phyloP scores from a whole-genome alignment of 2,329 filamentous ascomycete species.

The Emydomyces testavorans region DNA sequence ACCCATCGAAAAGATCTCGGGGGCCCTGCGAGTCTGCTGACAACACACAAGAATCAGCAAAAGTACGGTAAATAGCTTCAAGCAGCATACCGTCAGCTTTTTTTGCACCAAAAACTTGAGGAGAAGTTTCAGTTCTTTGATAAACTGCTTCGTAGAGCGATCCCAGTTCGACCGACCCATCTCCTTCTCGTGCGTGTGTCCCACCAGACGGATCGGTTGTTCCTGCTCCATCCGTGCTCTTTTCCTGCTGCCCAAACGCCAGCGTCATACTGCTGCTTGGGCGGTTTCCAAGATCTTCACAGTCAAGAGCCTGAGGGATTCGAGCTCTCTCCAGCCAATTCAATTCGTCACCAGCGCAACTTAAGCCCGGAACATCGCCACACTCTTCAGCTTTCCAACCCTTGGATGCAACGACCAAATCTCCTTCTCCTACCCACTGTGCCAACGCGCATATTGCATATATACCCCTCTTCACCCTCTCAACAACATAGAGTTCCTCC shows the following conservation, averaged over 20 bases:
- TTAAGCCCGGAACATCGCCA: not conserved
- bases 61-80: not conserved
- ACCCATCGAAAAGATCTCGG: conserved; percentile 27
- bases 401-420: conserved; percentile 31
- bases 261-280: not conserved
- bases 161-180: not conserved
- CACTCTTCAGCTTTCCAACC: conserved; percentile 19
- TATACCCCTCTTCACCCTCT: conserved; percentile 30
- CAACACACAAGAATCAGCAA: not conserved
- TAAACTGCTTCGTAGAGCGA: conserved; percentile 4
- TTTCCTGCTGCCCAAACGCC: not conserved
- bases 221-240: not conserved
- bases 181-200: not conserved
- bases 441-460: conserved; percentile 32
- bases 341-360: not conserved
- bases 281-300: conserved; percentile 18
- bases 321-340: conserved; percentile 30
- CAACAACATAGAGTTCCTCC: conserved; percentile 29
- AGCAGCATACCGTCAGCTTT: not conserved
- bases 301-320: conserved; percentile 24
- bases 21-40: conserved; percentile 13
- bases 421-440: conserved; percentile 28
- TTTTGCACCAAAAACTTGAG: not conserved
- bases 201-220: not conserved
- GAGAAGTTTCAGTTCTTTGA: not conserved